Evolutionary conservation across 768 basidiomycete genomes (phyloP).

Genomic region (Kwoniella dendrophila): DNA sequence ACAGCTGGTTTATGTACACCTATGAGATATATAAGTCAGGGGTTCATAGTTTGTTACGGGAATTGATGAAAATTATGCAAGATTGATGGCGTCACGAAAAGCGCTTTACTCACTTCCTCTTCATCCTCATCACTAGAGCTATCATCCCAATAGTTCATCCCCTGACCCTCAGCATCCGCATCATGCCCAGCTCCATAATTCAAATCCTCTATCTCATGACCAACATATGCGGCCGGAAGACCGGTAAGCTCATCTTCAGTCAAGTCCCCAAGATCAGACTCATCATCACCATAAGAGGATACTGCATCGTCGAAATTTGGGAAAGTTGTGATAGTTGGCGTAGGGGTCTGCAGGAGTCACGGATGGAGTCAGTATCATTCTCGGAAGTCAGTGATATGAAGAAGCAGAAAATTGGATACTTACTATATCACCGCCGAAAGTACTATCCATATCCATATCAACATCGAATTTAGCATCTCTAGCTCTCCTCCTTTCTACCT

Average conservation of each 20-base stretch:
- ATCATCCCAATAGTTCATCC: conserved; percentile 31
- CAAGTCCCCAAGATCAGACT: conserved; percentile 33
- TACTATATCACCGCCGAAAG: conserved; percentile 15
- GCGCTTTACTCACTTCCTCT: conserved; percentile 44
- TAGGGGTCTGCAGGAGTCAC: conserved; percentile 5
- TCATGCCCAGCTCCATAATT: conserved; percentile 45
- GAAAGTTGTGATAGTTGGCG: conserved; percentile 11
- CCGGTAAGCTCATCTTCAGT: conserved; percentile 34
- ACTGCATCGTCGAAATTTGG: conserved; percentile 23
- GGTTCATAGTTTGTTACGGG: neutral
- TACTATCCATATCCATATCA: conserved; percentile 8
- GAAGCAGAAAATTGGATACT: neutral
- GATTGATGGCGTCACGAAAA: neutral
- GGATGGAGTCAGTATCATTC: neutral
- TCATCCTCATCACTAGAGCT: conserved; percentile 36
- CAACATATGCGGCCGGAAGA: conserved; percentile 42
- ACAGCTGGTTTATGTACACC: conserved; percentile 45
- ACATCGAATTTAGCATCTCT: conserved; percentile 47
- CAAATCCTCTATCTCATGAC: conserved; percentile 51
- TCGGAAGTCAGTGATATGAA: neutral
- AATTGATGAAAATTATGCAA: neutral
- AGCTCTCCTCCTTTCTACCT: conserved; percentile 40
- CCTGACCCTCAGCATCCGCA: conserved; percentile 28
- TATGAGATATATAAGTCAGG: conserved; percentile 1
- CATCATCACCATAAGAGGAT: conserved; percentile 46